Conservation (phyloP, 1,284 basidiomycete species). For the Puccinia polysora region DNA sequence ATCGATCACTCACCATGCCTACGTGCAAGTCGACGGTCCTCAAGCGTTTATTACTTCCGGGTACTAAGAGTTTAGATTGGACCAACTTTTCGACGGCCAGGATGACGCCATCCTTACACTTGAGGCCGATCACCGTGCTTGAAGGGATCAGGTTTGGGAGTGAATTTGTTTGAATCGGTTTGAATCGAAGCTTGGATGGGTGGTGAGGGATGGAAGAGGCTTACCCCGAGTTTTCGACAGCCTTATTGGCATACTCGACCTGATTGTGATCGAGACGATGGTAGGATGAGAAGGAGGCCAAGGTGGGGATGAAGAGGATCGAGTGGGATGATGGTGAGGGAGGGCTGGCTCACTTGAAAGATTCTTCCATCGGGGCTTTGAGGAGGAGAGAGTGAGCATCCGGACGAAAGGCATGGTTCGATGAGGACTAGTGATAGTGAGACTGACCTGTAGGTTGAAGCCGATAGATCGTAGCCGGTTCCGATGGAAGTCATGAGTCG, state of each 20-base stretch:
- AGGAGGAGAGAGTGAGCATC: background rate
- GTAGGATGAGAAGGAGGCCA: too few species aligned
- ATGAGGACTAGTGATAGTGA: background rate
- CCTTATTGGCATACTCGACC: conserved; percentile 98
- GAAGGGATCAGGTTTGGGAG: conserved; percentile 4
- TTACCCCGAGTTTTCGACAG: conserved; percentile 91
- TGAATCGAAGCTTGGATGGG: background rate
- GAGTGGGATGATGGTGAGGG: background rate
- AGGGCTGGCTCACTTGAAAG: conserved; percentile 68
- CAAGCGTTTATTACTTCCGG: conserved; percentile 86
- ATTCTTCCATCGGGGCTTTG: conserved; percentile 93
- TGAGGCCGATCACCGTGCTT: conserved; percentile 83
- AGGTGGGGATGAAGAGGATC: background rate
- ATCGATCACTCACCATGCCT: conserved; percentile 64
- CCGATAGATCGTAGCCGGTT: conserved; percentile 96
- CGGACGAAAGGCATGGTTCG: background rate
- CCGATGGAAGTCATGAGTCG: conserved; percentile 84
- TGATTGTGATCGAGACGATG: conserved; percentile 51
- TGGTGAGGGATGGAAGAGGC: background rate
- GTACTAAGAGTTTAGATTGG: conserved; percentile 94
- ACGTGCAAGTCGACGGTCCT: conserved; percentile 89
- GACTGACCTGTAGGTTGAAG: conserved; percentile 77
- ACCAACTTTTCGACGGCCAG: conserved; percentile 95
- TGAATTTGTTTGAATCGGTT: conserved; percentile 4
- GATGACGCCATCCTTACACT: conserved; percentile 88